phyloP scores from a whole-genome alignment of 2,329 filamentous ascomycete species.

The Purpureocillium takamizusanense region DNA sequence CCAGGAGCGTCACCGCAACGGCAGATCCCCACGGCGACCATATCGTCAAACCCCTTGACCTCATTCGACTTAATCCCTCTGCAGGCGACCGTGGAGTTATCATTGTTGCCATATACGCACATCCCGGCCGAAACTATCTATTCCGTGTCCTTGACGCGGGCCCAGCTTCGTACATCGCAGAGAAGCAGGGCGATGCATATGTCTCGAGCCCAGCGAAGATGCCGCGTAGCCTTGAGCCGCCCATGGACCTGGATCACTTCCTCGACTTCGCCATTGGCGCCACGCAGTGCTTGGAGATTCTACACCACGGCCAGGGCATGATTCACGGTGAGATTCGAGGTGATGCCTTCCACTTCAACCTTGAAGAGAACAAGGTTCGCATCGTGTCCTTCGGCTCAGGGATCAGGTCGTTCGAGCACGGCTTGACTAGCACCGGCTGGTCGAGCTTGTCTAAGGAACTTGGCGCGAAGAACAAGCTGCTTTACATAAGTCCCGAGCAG shows the following conservation, averaged over 20 bases:
- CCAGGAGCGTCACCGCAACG: slow-evolving; percentile 60
- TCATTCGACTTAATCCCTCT: slow-evolving; percentile 60
- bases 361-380: slow-evolving; percentile 61
- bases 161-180: slow-evolving; percentile 57
- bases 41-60: slow-evolving; percentile 72
- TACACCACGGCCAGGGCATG: slow-evolving; percentile 82
- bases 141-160: slow-evolving; percentile 66
- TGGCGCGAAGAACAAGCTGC: slow-evolving; percentile 79
- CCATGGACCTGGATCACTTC: slow-evolving; percentile 66
- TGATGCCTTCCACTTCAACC: slow-evolving; percentile 83
- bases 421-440: slow-evolving; percentile 80
- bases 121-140: slow-evolving; percentile 66
- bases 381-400: slow-evolving; percentile 82
- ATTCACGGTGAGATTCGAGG: slow-evolving; percentile 86
- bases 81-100: slow-evolving; percentile 63
- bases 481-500: slow-evolving; percentile 91
- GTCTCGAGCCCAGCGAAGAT: slow-evolving; percentile 33
- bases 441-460: slow-evolving; percentile 71
- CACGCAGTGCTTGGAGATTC: slow-evolving; percentile 73
- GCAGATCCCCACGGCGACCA: slow-evolving; percentile 67
- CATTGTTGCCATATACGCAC: slow-evolving; percentile 72
- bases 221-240: slow-evolving; percentile 38
- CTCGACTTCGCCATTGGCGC: slow-evolving; percentile 88
- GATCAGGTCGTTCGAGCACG: slow-evolving; percentile 80
- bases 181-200: slow-evolving; percentile 42